A percentile compares a stretch with the other conserved stretches of the same genome.
Evolutionary conservation across 768 basidiomycete species (phyloP).

Genomic region (Tulasnella sp.): DNA sequence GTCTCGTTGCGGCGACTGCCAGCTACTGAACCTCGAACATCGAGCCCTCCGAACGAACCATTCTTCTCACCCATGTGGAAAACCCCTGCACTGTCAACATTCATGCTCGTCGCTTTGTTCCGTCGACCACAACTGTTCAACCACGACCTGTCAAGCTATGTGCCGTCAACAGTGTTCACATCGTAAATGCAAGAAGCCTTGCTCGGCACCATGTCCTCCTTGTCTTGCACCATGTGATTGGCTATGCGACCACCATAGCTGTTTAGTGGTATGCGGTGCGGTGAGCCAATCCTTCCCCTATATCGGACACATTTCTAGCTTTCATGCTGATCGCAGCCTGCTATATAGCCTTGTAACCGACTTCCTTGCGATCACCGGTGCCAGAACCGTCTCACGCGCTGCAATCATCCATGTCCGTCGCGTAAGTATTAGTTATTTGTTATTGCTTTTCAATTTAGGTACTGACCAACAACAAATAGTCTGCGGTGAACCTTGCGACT

Average conservation of each 20-base stretch:
- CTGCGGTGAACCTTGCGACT: slow-evolving; percentile 64
- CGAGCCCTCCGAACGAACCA: slow-evolving; percentile 45
- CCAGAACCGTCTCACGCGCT: not conserved
- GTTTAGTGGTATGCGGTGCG: slow-evolving; percentile 69
- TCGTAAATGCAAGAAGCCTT: slow-evolving; percentile 52
- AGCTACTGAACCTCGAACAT: slow-evolving; percentile 39
- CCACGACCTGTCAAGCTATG: slow-evolving; percentile 47
- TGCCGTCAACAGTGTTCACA: slow-evolving; percentile 65
- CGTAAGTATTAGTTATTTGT: not conserved
- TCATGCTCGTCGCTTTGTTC: slow-evolving; percentile 55
- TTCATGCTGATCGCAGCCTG: slow-evolving; percentile 47
- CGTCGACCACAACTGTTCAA: slow-evolving; percentile 54
- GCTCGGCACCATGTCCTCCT: slow-evolving; percentile 61
- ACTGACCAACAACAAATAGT: slow-evolving; percentile 48
- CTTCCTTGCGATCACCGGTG: slow-evolving; percentile 17
- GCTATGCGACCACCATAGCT: slow-evolving; percentile 58
- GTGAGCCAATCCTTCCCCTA: slow-evolving; percentile 47
- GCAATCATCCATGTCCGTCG: slow-evolving; percentile 23
- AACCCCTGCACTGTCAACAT: slow-evolving; percentile 60
- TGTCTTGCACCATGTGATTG: slow-evolving; percentile 67
- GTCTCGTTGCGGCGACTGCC: slow-evolving; percentile 56
- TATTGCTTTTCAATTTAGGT: not conserved
- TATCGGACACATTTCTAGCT: not conserved
- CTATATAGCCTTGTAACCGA: not conserved
- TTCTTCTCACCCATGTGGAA: slow-evolving; percentile 54